Percentiles rank a stretch among this genome's conserved stretches.
Evolutionary conservation across 2,329 filamentous ascomycete species (phyloP).

Genomic region (Venturia oleaginea): DNA sequence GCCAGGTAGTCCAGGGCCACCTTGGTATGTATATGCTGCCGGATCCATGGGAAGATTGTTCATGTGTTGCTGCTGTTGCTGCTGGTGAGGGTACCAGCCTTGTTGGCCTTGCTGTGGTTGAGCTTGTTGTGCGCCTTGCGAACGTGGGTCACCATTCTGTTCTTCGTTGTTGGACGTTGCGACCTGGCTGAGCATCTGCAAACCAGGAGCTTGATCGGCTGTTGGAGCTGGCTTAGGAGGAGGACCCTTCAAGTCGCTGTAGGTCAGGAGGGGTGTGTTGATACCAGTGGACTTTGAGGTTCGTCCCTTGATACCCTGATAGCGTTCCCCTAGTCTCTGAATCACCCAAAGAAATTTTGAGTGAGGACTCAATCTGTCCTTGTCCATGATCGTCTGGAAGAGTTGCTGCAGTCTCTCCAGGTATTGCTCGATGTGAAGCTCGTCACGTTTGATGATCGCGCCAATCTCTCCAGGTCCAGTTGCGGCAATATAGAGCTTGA

Average conservation of each 20-base stretch:
- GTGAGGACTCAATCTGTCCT: conserved; percentile 34
- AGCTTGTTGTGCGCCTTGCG: neutral
- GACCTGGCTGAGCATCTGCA: conserved; percentile 33
- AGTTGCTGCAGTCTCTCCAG: conserved; percentile 37
- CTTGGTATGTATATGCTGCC: conserved; percentile 8
- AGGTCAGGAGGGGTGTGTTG: conserved; percentile 13
- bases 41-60: conserved; percentile 12
- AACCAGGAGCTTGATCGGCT: conserved; percentile 17
- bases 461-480: conserved; percentile 41
- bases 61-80: conserved; percentile 7
- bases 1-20: neutral
- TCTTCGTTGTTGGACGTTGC: conserved; percentile 18
- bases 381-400: conserved; percentile 35
- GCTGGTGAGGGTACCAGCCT: conserved; percentile 8
- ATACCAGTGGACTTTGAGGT: conserved; percentile 17
- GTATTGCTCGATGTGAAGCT: conserved; percentile 38
- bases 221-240: conserved; percentile 6
- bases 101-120: conserved; percentile 6
- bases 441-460: conserved; percentile 39
- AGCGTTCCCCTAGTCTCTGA: conserved; percentile 22
- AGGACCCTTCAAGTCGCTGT: neutral
- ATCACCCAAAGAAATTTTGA: conserved; percentile 40
- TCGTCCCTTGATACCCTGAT: conserved; percentile 13
- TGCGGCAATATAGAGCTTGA: conserved; percentile 51
- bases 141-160: neutral